Base-by-base conservation (phyloP, 1,284 basidiomycete genomes). In the Volvariella volvacea region DNA sequence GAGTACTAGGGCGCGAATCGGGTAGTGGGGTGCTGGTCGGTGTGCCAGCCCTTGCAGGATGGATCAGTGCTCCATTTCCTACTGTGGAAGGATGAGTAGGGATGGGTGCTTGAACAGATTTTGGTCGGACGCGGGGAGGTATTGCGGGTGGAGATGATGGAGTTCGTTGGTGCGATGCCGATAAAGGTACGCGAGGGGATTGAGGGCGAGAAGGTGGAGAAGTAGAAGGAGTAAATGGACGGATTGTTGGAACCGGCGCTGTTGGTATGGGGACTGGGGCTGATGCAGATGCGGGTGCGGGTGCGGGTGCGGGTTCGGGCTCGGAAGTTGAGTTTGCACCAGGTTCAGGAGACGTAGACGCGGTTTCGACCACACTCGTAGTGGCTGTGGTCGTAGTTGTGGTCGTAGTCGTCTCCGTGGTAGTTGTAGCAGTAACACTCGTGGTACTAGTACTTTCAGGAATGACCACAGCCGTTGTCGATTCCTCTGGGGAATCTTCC, bases 1-100 rank as follows among this genome's bases (percentile, higher is more conserved):
- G 70, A 1, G 70, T 70, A 1, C 52, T 55, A 10, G 72, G 70
- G 3, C 70, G 61, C 1, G 73, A 76, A 1, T 70, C 68, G 0
- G 52, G 50, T 32, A 53, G 43, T 4, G 50, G 48, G 47, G 43
- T 30, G 19, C 30, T 45, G 14, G 43, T 34, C 42, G 46, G 32
- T n/a, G 46, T 36, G 37, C 50, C 41, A 20, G 46, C 36, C 44
- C 44, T 25, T 33, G 47, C n/a, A 44, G 21, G 25, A 30, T 22
- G 10, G 47, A 21, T 2, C 45, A 50, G 10, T 38, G 37, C 7
- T 42, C 46, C 14, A 45, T 43, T 39, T n/a, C n/a, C n/a, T n/a
- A n/a, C n/a, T 46, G 48, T 39, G 43, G 41, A 12, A 6, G 12
- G 25, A 28, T 28, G 25, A 6, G 25, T 28, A 12, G 25, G 25